Evolutionary conservation across 257 asterid genomes (phyloP), one percentile per base, ranked within the genome.

Genomic region (Paraleonurus japonicus): DNA sequence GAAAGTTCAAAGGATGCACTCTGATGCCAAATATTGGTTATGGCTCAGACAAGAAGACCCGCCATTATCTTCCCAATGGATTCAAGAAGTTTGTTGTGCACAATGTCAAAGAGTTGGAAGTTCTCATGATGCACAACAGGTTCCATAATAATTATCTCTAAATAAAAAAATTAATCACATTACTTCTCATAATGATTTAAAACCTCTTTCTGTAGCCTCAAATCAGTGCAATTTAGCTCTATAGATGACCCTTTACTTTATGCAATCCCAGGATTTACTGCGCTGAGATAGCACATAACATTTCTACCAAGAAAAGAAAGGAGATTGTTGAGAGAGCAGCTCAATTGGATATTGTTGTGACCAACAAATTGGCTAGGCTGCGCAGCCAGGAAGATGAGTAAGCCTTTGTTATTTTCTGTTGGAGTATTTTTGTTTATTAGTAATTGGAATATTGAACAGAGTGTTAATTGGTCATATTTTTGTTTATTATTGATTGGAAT

Each of bases 381-480:
- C 85, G 88, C 59, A 80, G 85, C 81, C 84, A 77, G 77, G 84
- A 83, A 35, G 84, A 83, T 20, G 87, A 79, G 82, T 83, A 69
- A 83, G 75, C 72, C 23, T 27, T 9, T 12, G 19, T 53, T 13
- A n/a, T 23, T 45, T 47, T 6, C 80, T 6, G 61, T 20, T 63
- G 19, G 23, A 81, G 6, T 73, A 33, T 55, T 59, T 57, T 58
- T 22, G 8, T 35, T 24, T 11, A 27, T 11, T 43, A 12, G 71
- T 16, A 16, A 26, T 55, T 35, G 9, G 55, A 51, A 9, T 16
- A 67, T 41, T 26, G 39, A 65, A 23, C 8, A 61, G 28, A 30
- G 61, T 24, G 57, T 51, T 30, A 27, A 24, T 17, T 54, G 3
- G 27, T 19, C 53, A 43, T 28, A 13, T 7, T 43, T 67, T 58